Evolutionary conservation across 2,329 filamentous ascomycete genomes (phyloP).

Genomic region (Arachnomyces sp.): DNA sequence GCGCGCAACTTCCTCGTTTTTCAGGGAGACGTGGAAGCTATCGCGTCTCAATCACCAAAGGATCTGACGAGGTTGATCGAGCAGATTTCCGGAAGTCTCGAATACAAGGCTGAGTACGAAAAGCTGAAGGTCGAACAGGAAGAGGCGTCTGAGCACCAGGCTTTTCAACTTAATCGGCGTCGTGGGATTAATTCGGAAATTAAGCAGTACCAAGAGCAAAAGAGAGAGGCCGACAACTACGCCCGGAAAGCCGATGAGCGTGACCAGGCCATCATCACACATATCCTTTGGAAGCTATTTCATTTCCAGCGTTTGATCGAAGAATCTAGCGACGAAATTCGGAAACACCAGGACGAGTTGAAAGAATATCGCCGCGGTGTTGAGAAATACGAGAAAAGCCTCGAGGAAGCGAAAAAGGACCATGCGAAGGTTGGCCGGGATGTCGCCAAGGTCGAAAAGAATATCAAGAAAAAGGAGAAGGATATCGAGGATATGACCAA

Average conservation of each 20-base stretch:
- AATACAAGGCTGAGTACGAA: conserved; percentile 92
- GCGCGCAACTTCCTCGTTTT: conserved; percentile 97
- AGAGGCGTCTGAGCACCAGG: conserved; percentile 78
- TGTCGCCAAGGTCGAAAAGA: conserved; percentile 71
- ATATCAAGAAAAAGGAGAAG: conserved; percentile 77
- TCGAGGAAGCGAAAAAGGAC: conserved; percentile 76
- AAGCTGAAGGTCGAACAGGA: conserved; percentile 77
- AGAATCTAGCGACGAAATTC: conserved; percentile 80
- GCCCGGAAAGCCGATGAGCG: conserved; percentile 83
- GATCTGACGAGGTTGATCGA: conserved; percentile 91
- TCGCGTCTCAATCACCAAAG: conserved; percentile 88
- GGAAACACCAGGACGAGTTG: conserved; percentile 87
- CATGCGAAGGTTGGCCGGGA: conserved; percentile 69
- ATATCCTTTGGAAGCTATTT: conserved; percentile 93
- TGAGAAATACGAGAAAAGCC: conserved; percentile 68
- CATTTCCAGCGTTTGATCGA: conserved; percentile 92
- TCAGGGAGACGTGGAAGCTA: conserved; percentile 94
- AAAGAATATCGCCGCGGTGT: conserved; percentile 87
- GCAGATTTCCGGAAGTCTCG: conserved; percentile 92
- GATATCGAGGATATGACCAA: conserved; percentile 81
- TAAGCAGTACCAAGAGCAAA: conserved; percentile 95
- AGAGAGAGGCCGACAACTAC: conserved; percentile 88
- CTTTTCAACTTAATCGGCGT: conserved; percentile 77
- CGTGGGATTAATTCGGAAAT: conserved; percentile 96
- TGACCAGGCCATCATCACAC: conserved; percentile 82